Evolutionary conservation across 257 asterid species (phyloP), one percentile per base, ranked within the genome.

Genomic region (Verbena officinalis): DNA sequence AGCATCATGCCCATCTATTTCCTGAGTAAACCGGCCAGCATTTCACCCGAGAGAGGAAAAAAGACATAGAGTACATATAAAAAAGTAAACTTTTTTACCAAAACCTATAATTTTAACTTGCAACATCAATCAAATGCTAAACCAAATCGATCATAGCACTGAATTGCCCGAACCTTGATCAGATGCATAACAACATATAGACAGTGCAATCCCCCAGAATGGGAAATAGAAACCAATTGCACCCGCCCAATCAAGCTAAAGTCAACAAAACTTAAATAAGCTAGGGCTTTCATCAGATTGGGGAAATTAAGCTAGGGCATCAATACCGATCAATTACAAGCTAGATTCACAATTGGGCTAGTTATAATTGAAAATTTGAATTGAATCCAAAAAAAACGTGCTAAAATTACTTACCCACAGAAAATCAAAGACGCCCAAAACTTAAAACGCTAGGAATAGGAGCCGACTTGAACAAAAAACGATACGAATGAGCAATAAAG

Each of bases 281-380:
- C 49, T 69, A 65, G 74, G 78, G 62, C 66, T 75, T 27, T 45
- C 33, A 65, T 58, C 68, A 50, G 62, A 69, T 75, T 62, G 70
- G 82, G 75, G 48, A 81, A 72, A 64, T 22, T 72, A 60, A 58
- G 48, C 36, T 71, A 24, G 59, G 27, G 39, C 49, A 59, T 55
- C 67, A 56, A 40, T 22, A 44, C n/a, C 11, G 49, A 68, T 23
- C 24, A 64, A 56, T 33, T 40, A 15, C 72, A 21, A 38, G 16
- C 21, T 39, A 52, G 55, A 55, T 72, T 43, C 39, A 44, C 55
- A 46, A 72, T 51, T 74, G 63, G 59, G 30, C 14, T 19, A 30
- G 64, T 7, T 33, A 9, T n/a, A 46, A 70, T 68, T 24, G 31
- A n/a, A 65, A 62, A 65, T 45, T 53, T 46, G 33, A 27, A 23